Percentiles rank a stretch among this genome's conserved stretches.
Evolutionary conservation across 257 asterid species (phyloP).

Genomic region (Forsythia viridissima): DNA sequence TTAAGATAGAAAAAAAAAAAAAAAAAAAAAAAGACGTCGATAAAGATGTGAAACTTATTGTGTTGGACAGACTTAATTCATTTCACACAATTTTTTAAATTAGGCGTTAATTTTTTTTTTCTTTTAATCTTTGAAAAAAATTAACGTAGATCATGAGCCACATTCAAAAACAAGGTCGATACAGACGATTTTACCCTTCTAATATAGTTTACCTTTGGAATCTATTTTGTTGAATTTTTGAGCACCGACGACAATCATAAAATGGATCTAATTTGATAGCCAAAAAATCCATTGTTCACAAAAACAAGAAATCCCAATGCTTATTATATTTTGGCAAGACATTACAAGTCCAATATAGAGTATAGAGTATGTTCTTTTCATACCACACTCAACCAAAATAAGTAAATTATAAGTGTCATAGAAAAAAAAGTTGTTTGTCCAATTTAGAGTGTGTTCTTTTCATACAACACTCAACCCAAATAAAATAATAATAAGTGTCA

Average conservation of each 20-base stretch:
- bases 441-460: background rate
- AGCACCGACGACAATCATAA: background rate
- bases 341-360: background rate
- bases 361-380: slow-evolving; percentile 1
- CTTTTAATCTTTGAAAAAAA: background rate
- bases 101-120: no score
- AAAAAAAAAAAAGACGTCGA: no score
- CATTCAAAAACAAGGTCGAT: background rate
- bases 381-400: slow-evolving; percentile 24
- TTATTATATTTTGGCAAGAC: background rate
- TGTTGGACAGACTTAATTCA: no score
- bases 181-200: background rate
- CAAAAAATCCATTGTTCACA: slow-evolving; percentile 3
- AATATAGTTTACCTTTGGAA: background rate
- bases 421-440: background rate
- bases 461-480: no score
- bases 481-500: no score
- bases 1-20: no score
- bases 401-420: background rate
- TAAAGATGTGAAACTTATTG: no score
- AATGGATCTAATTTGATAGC: background rate
- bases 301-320: slow-evolving; percentile 14
- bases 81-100: no score
- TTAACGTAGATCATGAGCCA: background rate
- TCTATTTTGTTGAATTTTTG: background rate